These are phyloP conservation scores for Epicoccum sorghinum DNA, from an alignment of 2,329 filamentous ascomycete genomes.

Conservation along the genomic window DNA sequence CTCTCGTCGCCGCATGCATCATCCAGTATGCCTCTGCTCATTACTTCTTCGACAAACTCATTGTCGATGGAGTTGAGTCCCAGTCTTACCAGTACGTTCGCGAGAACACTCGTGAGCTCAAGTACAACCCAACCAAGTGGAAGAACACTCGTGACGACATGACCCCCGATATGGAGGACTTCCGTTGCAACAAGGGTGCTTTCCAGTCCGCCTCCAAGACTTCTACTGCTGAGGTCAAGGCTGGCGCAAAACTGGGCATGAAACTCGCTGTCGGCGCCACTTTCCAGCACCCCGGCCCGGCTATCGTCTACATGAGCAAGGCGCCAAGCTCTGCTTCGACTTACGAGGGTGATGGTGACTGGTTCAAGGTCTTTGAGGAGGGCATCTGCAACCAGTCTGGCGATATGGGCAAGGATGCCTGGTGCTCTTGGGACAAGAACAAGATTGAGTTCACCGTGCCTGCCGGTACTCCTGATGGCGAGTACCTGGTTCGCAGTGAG, in stretches of 20 bases:
- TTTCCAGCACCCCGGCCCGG: constrained; percentile 22
- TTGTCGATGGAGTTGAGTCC: constrained; percentile 26
- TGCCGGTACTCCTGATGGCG: constrained; percentile 30
- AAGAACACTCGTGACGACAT: constrained; percentile 28
- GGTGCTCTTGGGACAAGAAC: constrained; percentile 30
- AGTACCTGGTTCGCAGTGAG: constrained; percentile 53
- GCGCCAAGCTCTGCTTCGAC: constrained; percentile 22
- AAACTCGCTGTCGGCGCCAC: constrained; percentile 25
- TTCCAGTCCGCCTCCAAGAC: constrained; percentile 19
- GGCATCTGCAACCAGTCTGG: constrained; percentile 18
- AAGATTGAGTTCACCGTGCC: constrained; percentile 43
- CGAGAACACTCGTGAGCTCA: constrained; percentile 28
- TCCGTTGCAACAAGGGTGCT: constrained; percentile 27
- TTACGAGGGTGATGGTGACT: constrained; percentile 33
- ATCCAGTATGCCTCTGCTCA: constrained; percentile 28
- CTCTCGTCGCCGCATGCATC: constrained; percentile 22
- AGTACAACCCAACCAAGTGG: constrained; percentile 35
- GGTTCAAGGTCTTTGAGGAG: constrained; percentile 36
- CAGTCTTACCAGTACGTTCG: constrained; percentile 31
- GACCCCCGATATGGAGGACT: constrained; percentile 27
- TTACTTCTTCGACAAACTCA: constrained; percentile 32
- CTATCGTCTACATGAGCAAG: constrained; percentile 34
- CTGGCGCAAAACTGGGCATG: constrained; percentile 24
- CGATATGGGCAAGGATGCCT: constrained; percentile 16
- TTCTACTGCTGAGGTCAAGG: constrained; percentile 19